These are phyloP conservation scores for Termitomyces sp. DNA, from an alignment of 768 basidiomycete species.

Conservation along the genomic window DNA sequence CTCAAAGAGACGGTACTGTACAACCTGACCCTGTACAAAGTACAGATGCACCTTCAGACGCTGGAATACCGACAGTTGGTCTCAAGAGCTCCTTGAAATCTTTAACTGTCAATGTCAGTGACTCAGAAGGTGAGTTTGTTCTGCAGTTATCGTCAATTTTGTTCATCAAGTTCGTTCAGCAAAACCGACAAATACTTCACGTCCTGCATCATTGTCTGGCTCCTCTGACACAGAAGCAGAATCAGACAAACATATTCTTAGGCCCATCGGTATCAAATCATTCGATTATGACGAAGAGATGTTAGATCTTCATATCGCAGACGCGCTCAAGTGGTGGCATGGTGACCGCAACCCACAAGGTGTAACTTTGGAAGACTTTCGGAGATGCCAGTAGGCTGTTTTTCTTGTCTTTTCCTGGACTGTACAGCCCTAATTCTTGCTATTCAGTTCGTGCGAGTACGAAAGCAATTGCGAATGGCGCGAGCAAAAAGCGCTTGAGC, in stretches of 20 bases:
- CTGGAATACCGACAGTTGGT: background rate
- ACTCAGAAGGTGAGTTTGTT: background rate
- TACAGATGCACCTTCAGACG: background rate
- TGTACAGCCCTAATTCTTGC: background rate
- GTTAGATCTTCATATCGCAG: conserved; percentile 48
- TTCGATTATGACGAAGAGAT: conserved; percentile 49
- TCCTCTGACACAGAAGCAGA: conserved; percentile 5
- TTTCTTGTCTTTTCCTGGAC: background rate
- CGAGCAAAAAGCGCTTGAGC: conserved; percentile 43
- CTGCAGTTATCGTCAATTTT: background rate
- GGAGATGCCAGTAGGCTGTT: conserved; percentile 60
- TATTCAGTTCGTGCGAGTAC: conserved; percentile 65
- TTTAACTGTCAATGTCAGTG: background rate
- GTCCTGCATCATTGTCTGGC: background rate
- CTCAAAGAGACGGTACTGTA: background rate
- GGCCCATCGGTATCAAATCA: conserved; percentile 59
- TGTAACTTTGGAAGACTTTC: conserved; percentile 51
- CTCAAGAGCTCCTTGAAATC: background rate
- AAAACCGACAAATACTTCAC: background rate
- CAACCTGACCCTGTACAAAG: background rate
- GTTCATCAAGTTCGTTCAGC: background rate
- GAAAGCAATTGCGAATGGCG: conserved; percentile 77
- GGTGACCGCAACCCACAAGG: conserved; percentile 66
- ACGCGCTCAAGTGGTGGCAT: conserved; percentile 70
- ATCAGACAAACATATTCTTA: conserved; percentile 15